Percentiles rank a stretch among this genome's conserved stretches.
Evolutionary conservation across 192 early-diverging fungal genomes (phyloP).

Genomic region (Pilaira anomala): DNA sequence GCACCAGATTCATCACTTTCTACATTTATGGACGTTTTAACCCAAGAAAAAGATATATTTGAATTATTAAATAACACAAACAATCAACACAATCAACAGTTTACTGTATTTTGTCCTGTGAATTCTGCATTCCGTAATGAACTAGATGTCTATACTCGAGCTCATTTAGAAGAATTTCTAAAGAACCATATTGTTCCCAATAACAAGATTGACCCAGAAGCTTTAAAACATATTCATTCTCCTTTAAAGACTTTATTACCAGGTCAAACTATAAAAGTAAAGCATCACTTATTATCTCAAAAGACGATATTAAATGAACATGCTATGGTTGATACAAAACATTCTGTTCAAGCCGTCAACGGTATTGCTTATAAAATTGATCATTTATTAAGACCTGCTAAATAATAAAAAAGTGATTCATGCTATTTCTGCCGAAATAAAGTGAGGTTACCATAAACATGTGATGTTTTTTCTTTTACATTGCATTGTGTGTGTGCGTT

Average conservation of each 20-base stretch:
- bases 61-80: conserved; percentile 19
- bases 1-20: conserved; percentile 30
- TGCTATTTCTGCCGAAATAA: too few relatives aligned
- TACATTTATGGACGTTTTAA: conserved; percentile 36
- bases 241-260: conserved; percentile 14
- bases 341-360: conserved; percentile 24
- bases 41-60: conserved; percentile 26
- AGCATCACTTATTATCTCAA: conserved; percentile 6
- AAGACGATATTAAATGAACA: conserved; percentile 17
- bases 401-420: too few relatives aligned
- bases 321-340: conserved; percentile 13
- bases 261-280: conserved; percentile 10
- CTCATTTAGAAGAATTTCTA: conserved; percentile 26
- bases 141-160: conserved; percentile 1
- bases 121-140: conserved; percentile 29
- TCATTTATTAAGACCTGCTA: conserved; percentile 17
- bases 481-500: too few relatives aligned
- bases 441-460: too few relatives aligned
- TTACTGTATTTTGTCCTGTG: conserved; percentile 35
- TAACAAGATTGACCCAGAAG: conserved; percentile 6
- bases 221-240: conserved; percentile 10
- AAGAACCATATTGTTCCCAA: conserved; percentile 31
- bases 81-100: conserved; percentile 2
- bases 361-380: conserved; percentile 38
- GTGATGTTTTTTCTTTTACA: too few relatives aligned